phyloP scores from a whole-genome alignment of 1,284 basidiomycete species.

The Inonotus obliquus region DNA sequence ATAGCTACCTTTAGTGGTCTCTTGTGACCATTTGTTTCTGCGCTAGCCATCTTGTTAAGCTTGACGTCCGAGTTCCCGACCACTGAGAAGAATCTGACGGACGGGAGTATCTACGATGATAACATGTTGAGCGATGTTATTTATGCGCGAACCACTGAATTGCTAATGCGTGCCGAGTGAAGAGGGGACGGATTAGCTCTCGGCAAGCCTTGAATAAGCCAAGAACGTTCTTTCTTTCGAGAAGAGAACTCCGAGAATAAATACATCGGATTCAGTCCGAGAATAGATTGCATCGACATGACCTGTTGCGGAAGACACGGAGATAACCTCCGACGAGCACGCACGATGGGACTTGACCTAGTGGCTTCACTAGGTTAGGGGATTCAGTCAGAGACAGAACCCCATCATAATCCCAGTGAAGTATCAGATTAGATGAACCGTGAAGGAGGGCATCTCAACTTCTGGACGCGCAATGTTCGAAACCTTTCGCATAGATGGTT shows the following conservation, averaged over 20 bases:
- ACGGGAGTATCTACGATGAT: neutral
- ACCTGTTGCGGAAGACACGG: neutral
- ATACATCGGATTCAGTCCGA: neutral
- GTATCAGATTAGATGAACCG: no score
- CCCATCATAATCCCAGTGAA: no score
- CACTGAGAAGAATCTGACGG: neutral
- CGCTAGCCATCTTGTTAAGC: neutral
- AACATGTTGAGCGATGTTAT: neutral
- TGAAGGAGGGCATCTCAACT: no score
- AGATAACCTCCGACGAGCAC: neutral
- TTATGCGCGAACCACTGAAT: neutral
- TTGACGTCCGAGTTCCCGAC: neutral
- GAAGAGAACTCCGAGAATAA: neutral
- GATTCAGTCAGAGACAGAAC: no score
- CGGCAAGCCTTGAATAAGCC: neutral
- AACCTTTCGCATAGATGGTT: no score
- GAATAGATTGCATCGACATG: neutral
- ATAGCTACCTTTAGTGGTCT: conserved; percentile 46
- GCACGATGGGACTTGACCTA: no score
- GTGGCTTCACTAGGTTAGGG: no score
- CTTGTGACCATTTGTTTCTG: neutral
- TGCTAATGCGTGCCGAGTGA: neutral
- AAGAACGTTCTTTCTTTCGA: neutral
- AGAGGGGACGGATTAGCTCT: neutral
- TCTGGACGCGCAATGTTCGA: no score